phyloP scores from a whole-genome alignment of 2,329 filamentous ascomycete species.

The Anthostomella pinea region DNA sequence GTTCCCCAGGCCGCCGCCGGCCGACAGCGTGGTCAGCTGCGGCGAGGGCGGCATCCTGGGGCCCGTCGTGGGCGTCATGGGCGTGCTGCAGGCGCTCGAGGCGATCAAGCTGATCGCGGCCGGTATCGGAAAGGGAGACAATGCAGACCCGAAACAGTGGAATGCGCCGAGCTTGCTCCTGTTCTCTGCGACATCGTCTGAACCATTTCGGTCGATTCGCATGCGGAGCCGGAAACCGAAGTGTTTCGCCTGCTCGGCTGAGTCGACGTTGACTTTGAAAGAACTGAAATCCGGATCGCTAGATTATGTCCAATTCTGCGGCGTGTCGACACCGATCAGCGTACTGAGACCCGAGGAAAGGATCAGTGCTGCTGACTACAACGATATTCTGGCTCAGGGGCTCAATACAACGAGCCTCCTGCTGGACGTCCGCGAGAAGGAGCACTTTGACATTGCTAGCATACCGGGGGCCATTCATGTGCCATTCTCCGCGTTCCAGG shows the following conservation, averaged over 20 bases:
- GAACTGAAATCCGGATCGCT: slow-evolving; percentile 63
- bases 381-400: slow-evolving; percentile 23
- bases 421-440: slow-evolving; percentile 80
- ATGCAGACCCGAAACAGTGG: slow-evolving; percentile 13
- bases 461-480: slow-evolving; percentile 75
- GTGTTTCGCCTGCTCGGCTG: slow-evolving; percentile 73
- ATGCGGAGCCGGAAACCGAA: slow-evolving; percentile 66
- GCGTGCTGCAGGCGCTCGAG: slow-evolving; percentile 86
- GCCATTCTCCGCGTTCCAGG: slow-evolving; percentile 57
- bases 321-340: slow-evolving; percentile 52
- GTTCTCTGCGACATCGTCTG: slow-evolving; percentile 43
- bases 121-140: slow-evolving; percentile 24
- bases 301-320: slow-evolving; percentile 87
- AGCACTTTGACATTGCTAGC: slow-evolving; percentile 78
- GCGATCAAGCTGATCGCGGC: slow-evolving; percentile 75
- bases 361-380: slow-evolving; percentile 63
- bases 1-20: slow-evolving; percentile 82
- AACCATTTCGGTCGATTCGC: slow-evolving; percentile 68
- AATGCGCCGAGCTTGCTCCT: slow-evolving; percentile 40
- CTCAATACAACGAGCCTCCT: slow-evolving; percentile 49
- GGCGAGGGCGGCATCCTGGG: slow-evolving; percentile 92
- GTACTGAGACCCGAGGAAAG: slow-evolving; percentile 63
- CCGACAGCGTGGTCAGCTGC: slow-evolving; percentile 78
- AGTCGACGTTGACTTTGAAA: slow-evolving; percentile 60
- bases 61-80: slow-evolving; percentile 90